Evolutionary conservation across 768 basidiomycete species (phyloP), one percentile per base, ranked within the genome.

Genomic region (Naganishia randhawae): DNA sequence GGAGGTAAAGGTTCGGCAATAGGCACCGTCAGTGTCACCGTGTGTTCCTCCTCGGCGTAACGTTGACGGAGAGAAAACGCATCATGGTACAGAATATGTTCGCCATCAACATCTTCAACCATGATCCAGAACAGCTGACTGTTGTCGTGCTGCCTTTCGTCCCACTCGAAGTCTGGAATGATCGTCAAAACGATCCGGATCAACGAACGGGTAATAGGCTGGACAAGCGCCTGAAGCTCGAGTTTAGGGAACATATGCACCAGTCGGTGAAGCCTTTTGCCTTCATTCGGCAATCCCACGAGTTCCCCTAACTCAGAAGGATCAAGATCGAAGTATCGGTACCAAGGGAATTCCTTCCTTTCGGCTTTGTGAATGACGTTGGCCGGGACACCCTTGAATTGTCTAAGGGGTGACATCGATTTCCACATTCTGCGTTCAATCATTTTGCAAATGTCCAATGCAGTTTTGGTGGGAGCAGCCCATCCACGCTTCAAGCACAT

Each of bases 401-500:
- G 96, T 41, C 96, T 86, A 41, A 98, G 84, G 9, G 95, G 94
- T 0, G 94, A 93, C 94, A 98, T 98, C 0, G 93, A 93, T 37
- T 88, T 87, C 95, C 95, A 98, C 89, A 91, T 93, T 65, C 72
- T 63, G 70, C 80, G 75, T 71, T 83, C 91, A 0, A 91, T 89
- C 92, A 95, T 95, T 82, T 98, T 97, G 83, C 93, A 98, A 67
- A 99, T 81, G 69, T 92, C 89, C 32, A 98, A 84, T 4, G 92
- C 92, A 8, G 91, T 89, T 73, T 91, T 88, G 0, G 95, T 92
- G 0, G 94, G 92, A 0, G 89, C 84, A 1, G 96, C 92, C 96
- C 96, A 99, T n/a, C 94, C 94, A 50, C 93, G 88, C 81, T 95
- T 96, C 68, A 97, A 82, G 77, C 94, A 97, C 66, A 98, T 99